Evolutionary conservation across 208 protist species (phyloP), one percentile per base, ranked within the genome.

Genomic region (Angomonas ambiguus): DNA sequence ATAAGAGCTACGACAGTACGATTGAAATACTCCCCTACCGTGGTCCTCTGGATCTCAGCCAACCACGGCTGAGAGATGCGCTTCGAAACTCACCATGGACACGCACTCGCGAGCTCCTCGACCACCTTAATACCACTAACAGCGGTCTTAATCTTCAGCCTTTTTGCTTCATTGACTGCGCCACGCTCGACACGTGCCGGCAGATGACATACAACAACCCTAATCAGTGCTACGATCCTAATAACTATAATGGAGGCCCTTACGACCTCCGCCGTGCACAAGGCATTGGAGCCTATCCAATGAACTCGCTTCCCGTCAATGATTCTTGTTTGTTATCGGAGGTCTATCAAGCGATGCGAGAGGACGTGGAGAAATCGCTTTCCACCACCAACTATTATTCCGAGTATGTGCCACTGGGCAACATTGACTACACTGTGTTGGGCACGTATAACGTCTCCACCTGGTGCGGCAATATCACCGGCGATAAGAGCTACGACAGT

Each of bases 321-420:
- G 67, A 85, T 56, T n/a, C 27, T n/a, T 74, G 68, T 61, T 67
- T 83, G 57, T 79, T 90, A 81, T 65, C 77, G 42, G 64, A 82
- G 63, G 41, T 84, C 16, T 85, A 77, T 63, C 22, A 70, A 35
- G 73, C 62, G 65, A 56, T 87, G 34, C 77, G 79, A 61, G 22
- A 57, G 30, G 80, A 91, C 59, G 76, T 72, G 13, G 38, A 27
- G 8, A 61, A 72, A 16, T 79, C 83, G 0, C 76, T 79, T 62
- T 38, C 27, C 16, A 87, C 83, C 11, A 53, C 13, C 0, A 75
- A 87, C 55, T 90, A 74, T 62, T 63, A 79, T 56, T 82, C 60
- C 24, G 62, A 79, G 53, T 89, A 86, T 51, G 70, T 59, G 34
- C 77, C 83, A 0, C 30, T 77, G n/a, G 49, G 42, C 31, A 38